Base-by-base conservation (phyloP, 192 early-diverging fungal species). In the Lobosporangium transversale region DNA sequence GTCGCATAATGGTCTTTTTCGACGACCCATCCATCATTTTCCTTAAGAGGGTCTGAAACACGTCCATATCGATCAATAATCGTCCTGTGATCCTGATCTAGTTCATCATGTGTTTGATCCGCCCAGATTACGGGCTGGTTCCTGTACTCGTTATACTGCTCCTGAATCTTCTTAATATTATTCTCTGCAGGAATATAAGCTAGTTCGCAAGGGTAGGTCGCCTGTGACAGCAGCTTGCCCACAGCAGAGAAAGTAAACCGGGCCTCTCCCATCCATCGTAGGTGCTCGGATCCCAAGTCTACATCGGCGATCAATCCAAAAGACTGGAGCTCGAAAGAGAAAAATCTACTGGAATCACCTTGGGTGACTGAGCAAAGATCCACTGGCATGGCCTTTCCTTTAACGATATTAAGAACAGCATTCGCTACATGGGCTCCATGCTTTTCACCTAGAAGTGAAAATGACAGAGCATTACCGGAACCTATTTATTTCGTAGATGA, bases 321-420 rank as follows among this genome's bases (percentile, higher is more conserved):
- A 26, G 71, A 86, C 45, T 86, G 83, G 14, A 86, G 80, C 7
- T 84, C 52, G 66, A 88, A 88, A 15, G 85, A 86, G 52, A 84
- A 88, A 32, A 70, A 85, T 2, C 81, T 54, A 17, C 70, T 56
- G 7, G 85, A 50, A 14, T 40, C 37, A 27, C 62, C 78, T 26
- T 85, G 84, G 0, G 82, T 80, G 21, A 88, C 70, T 4, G 87
- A 88, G 62, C 87, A 88, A 1, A 88, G 42, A 70, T 88, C 87
- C 7, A 85, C 64, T n/a, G 82, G 68, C 79, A 88, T 76, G 15
- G 70, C 73, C 17, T 24, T 68, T 79, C 49, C 85, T 68, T 86
- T 67, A 61, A 73, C 54, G 33, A 73, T 53, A 37, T 50, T 58
- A 18, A 78, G 42, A 18, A 65, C 56, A 33, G 66, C 58, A 18